These are phyloP conservation scores for Cutaneotrichosporon dermatis DNA, from an alignment of 1,284 basidiomycete genomes.

Conservation along the genomic window DNA sequence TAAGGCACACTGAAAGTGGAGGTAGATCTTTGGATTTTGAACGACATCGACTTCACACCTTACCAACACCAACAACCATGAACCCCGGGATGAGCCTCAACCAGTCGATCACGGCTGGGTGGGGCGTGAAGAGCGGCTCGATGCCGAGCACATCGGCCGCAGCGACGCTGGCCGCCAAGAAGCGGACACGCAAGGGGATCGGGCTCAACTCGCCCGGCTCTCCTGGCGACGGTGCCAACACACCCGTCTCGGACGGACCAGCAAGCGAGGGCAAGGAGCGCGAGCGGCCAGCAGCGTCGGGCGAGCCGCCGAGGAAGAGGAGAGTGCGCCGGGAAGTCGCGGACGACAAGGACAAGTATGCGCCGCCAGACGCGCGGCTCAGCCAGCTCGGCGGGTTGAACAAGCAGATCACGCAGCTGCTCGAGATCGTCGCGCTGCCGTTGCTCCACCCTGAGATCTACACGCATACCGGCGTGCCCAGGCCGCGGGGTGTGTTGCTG, in stretches of 20 bases:
- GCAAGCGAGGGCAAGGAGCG: constrained; percentile 3
- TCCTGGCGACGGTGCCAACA: constrained; percentile 7
- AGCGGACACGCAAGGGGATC: constrained; percentile 15
- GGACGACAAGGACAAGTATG: constrained; percentile 35
- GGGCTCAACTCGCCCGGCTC: constrained; percentile 15
- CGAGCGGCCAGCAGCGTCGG: not conserved
- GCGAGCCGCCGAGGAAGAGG: constrained; percentile 15
- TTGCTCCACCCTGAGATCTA: constrained; percentile 94
- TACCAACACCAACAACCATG: constrained; percentile 5
- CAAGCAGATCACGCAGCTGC: constrained; percentile 79
- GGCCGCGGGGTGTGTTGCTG: constrained; percentile 87
- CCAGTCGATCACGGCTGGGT: constrained; percentile 42
- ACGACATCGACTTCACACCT: not conserved
- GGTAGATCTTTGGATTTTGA: not conserved
- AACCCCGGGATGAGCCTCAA: constrained; percentile 28
- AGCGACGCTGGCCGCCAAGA: constrained; percentile 1
- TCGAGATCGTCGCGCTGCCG: constrained; percentile 93
- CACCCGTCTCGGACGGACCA: constrained; percentile 9
- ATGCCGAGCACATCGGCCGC: not conserved
- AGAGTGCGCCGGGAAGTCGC: not conserved
- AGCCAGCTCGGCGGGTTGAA: constrained; percentile 85
- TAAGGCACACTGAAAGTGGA: too few relatives aligned
- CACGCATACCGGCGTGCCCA: constrained; percentile 83
- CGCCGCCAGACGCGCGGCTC: constrained; percentile 52
- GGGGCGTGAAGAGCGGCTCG: constrained; percentile 22